Conservation (phyloP, 2,329 filamentous ascomycete genomes). For the Zarea fungicola region DNA sequence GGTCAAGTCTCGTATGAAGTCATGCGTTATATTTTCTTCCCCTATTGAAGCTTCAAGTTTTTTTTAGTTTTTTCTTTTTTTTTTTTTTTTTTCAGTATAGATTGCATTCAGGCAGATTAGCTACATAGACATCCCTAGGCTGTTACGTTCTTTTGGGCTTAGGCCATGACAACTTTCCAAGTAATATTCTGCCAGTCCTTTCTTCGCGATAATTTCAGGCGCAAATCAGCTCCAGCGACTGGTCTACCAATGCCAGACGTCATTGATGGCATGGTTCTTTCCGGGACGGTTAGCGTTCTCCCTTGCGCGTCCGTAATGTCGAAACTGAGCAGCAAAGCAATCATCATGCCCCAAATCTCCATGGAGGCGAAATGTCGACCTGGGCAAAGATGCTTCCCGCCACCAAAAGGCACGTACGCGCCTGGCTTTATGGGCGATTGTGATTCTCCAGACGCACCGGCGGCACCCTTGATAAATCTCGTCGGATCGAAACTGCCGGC, state of each 20-base stretch:
- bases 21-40: neutral
- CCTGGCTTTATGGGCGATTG: neutral
- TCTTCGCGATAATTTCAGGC: neutral
- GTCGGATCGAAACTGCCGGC: neutral
- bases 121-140: neutral
- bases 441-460: neutral
- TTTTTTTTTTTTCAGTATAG: no score
- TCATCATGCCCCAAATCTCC: neutral
- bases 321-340: neutral
- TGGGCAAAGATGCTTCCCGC: neutral
- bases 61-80: neutral
- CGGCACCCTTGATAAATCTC: neutral
- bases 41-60: neutral
- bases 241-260: neutral
- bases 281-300: neutral
- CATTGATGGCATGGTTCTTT: neutral
- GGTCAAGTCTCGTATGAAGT: neutral
- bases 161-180: neutral
- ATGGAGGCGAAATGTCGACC: neutral
- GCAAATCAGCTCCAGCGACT: neutral
- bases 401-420: neutral
- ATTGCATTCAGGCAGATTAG: neutral
- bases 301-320: neutral
- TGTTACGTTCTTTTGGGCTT: neutral
- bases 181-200: neutral